These are phyloP conservation scores for Colletotrichum siamense DNA, from an alignment of 2,329 filamentous ascomycete genomes.

Conservation along the genomic window DNA sequence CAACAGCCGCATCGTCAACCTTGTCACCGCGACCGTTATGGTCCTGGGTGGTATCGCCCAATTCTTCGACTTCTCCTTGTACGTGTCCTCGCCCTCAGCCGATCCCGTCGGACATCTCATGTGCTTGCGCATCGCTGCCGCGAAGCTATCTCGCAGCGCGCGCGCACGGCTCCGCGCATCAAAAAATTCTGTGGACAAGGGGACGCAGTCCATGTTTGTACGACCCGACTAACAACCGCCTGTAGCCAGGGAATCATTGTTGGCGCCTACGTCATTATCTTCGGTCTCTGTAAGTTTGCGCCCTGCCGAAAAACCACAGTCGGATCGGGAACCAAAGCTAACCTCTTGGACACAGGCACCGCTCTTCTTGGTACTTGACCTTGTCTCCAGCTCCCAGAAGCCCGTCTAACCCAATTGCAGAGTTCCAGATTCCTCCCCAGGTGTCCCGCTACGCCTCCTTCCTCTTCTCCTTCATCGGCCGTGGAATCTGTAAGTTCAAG, in stretches of 20 bases:
- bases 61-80: constrained; percentile 69
- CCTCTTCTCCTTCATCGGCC: constrained; percentile 96
- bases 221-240: constrained; percentile 10
- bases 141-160: not conserved
- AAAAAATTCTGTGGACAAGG: not conserved
- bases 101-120: constrained; percentile 3
- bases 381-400: not conserved
- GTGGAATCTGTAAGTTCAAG: constrained; percentile 81
- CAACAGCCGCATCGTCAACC: constrained; percentile 88
- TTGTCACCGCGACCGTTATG: constrained; percentile 87
- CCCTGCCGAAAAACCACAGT: not conserved
- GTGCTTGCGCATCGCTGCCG: not conserved
- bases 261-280: constrained; percentile 87
- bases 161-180: constrained; percentile 13
- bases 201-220: constrained; percentile 29
- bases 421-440: constrained; percentile 95
- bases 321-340: constrained; percentile 18
- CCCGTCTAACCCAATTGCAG: constrained; percentile 40
- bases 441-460: constrained; percentile 94
- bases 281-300: constrained; percentile 74
- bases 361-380: constrained; percentile 62
- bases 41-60: constrained; percentile 81
- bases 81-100: constrained; percentile 38
- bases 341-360: constrained; percentile 56
- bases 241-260: constrained; percentile 75